These are phyloP conservation scores for Vitis hybrid DNA, from an alignment of 177 flowering plant species.

Conservation along the genomic window DNA sequence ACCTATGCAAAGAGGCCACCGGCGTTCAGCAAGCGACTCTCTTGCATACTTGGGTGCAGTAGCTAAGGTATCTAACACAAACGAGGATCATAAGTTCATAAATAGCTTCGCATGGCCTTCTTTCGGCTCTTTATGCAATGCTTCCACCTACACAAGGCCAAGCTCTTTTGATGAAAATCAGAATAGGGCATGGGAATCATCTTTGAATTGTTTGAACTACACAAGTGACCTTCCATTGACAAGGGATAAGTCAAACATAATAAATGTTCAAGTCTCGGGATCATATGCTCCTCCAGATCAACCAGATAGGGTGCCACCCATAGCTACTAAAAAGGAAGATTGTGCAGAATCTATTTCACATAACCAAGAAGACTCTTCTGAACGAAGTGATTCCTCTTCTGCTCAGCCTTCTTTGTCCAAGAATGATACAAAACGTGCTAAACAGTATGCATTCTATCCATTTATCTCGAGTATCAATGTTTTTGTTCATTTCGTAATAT, in stretches of 20 bases:
- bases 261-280: slow-evolving; percentile 1
- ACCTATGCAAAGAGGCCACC: slow-evolving; percentile 56
- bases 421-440: slow-evolving; percentile 32
- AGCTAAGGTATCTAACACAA: slow-evolving; percentile 22
- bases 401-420: slow-evolving; percentile 17
- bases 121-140: slow-evolving; percentile 14
- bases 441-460: slow-evolving; percentile 27
- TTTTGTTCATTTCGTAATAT: background rate
- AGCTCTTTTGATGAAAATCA: slow-evolving; percentile 11
- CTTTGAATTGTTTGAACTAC: slow-evolving; percentile 3
- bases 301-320: slow-evolving; percentile 1
- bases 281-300: slow-evolving; percentile 3
- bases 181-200: slow-evolving; percentile 24
- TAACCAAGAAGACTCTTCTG: slow-evolving; percentile 12
- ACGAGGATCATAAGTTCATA: slow-evolving; percentile 13
- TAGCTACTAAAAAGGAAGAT: slow-evolving; percentile 12
- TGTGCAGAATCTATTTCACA: slow-evolving; percentile 5
- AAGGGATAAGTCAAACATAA: background rate
- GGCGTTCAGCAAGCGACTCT: slow-evolving; percentile 82
- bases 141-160: slow-evolving; percentile 17
- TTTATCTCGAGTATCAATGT: background rate
- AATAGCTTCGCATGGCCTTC: slow-evolving; percentile 14
- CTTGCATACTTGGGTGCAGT: slow-evolving; percentile 47
- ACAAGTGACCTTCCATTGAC: slow-evolving; percentile 2
- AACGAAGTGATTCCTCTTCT: slow-evolving; percentile 7